Conservation (phyloP, 768 basidiomycete genomes). For the Megacollybia marginata region DNA sequence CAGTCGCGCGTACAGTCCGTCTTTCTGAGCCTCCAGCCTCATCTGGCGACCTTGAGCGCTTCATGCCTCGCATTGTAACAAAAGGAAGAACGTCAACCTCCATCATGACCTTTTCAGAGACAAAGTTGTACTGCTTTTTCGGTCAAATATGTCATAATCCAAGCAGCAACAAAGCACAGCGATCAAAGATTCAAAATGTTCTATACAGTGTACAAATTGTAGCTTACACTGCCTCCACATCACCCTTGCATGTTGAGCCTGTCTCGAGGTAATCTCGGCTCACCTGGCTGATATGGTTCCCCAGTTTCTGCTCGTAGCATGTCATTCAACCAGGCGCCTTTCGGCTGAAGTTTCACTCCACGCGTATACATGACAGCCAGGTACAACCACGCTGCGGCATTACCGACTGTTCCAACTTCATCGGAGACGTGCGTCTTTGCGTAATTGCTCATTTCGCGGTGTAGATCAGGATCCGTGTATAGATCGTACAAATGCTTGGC, state of each 20-base stretch:
- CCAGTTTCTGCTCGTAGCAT: slow-evolving; percentile 69
- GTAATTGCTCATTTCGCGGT: slow-evolving; percentile 54
- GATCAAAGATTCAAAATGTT: no score
- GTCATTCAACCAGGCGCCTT: slow-evolving; percentile 83
- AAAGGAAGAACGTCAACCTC: slow-evolving; percentile 49
- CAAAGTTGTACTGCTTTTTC: no score
- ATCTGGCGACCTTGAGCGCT: slow-evolving; percentile 59
- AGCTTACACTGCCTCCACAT: background rate
- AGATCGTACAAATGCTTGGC: slow-evolving; percentile 73
- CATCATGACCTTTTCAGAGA: slow-evolving; percentile 34
- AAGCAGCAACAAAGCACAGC: no score
- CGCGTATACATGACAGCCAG: slow-evolving; percentile 76
- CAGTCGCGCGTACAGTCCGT: slow-evolving; percentile 37
- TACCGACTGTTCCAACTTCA: slow-evolving; percentile 81
- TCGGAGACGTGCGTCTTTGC: slow-evolving; percentile 75
- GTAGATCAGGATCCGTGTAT: slow-evolving; percentile 65
- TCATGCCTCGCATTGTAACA: slow-evolving; percentile 34
- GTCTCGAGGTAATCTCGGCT: slow-evolving; percentile 66
- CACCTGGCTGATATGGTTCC: slow-evolving; percentile 56
- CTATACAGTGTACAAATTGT: background rate
- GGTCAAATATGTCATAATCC: no score
- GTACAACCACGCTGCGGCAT: slow-evolving; percentile 45
- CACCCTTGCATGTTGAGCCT: slow-evolving; percentile 51
- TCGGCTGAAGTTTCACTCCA: slow-evolving; percentile 70
- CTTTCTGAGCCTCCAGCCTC: slow-evolving; percentile 38